Percentiles rank a stretch among this genome's conserved stretches.
Conservation (phyloP, 768 basidiomycete species). For the Solioccasus polychromus region DNA sequence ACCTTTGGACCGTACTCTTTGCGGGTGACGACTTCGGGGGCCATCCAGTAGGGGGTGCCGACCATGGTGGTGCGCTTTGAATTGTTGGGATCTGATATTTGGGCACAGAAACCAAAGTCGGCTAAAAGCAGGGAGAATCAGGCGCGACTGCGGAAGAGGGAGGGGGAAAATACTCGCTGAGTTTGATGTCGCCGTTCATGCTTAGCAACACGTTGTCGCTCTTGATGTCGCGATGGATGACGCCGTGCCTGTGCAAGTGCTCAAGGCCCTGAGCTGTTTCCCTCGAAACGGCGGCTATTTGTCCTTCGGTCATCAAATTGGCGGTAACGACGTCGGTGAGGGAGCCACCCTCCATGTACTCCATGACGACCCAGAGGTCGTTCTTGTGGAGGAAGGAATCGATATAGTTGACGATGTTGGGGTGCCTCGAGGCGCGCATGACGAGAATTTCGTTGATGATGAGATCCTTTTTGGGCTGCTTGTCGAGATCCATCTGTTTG, state of each 20-base stretch:
- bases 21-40: constrained; percentile 94
- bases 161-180: constrained; percentile 73
- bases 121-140: constrained; percentile 49
- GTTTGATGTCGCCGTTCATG: constrained; percentile 93
- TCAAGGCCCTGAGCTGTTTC: constrained; percentile 92
- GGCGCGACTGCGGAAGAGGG: neutral
- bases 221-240: constrained; percentile 99
- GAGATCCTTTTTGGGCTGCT: constrained; percentile 98
- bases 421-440: constrained; percentile 94
- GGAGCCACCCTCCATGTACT: constrained; percentile 97
- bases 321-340: constrained; percentile 91
- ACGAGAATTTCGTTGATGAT: constrained; percentile 99
- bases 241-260: constrained; percentile 93
- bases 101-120: constrained; percentile 98
- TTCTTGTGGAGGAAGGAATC: constrained; percentile 98
- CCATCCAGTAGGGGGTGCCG: constrained; percentile 99
- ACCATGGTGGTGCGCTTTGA: constrained; percentile 98
- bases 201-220: constrained; percentile 94
- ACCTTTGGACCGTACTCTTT: constrained; percentile 98
- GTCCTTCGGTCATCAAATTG: constrained; percentile 95
- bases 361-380: constrained; percentile 99
- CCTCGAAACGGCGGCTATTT: constrained; percentile 94
- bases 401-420: constrained; percentile 99
- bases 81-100: constrained; percentile 85
- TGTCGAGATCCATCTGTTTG: constrained; percentile 99